Conservation (phyloP, 2,329 filamentous ascomycete genomes). For the Fusarium austroafricanum region DNA sequence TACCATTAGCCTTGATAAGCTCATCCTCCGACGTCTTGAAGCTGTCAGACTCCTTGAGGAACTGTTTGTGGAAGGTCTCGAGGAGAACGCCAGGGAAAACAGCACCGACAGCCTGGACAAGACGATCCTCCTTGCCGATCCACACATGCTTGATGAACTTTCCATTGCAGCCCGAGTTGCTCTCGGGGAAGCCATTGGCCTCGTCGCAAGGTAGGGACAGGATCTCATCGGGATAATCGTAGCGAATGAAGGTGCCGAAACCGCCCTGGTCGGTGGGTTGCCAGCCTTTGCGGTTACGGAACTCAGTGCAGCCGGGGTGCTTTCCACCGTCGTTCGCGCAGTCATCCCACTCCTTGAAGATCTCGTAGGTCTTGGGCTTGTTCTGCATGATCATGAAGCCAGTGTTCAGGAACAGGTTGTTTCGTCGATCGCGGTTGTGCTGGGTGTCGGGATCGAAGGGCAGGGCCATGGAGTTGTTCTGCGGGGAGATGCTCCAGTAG, state of each 20-base stretch:
- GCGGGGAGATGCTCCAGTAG: slow-evolving; percentile 56
- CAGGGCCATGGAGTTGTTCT: slow-evolving; percentile 56
- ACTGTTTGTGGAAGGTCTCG: slow-evolving; percentile 53
- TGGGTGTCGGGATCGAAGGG: slow-evolving; percentile 53
- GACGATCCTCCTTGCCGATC: slow-evolving; percentile 55
- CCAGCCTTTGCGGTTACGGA: slow-evolving; percentile 51
- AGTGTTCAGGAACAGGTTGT: slow-evolving; percentile 60
- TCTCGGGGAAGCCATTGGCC: slow-evolving; percentile 58
- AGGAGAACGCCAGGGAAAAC: slow-evolving; percentile 53
- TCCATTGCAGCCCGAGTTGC: slow-evolving; percentile 53
- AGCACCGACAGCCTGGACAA: slow-evolving; percentile 54
- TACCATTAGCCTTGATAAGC: slow-evolving; percentile 15
- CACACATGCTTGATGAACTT: slow-evolving; percentile 58
- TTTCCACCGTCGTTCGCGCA: slow-evolving; percentile 55
- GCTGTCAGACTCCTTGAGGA: slow-evolving; percentile 43
- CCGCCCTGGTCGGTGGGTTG: slow-evolving; percentile 57
- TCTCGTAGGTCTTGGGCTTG: slow-evolving; percentile 58
- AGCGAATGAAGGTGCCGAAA: slow-evolving; percentile 58
- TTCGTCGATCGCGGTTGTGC: slow-evolving; percentile 55
- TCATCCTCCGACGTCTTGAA: slow-evolving; percentile 29
- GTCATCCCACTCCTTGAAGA: slow-evolving; percentile 61
- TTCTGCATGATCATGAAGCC: slow-evolving; percentile 67
- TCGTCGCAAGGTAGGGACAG: slow-evolving; percentile 55
- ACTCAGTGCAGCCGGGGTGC: slow-evolving; percentile 54
- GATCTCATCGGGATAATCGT: slow-evolving; percentile 55